Base-by-base conservation (phyloP, 2,329 filamentous ascomycete species). In the Apiospora pterosperma region DNA sequence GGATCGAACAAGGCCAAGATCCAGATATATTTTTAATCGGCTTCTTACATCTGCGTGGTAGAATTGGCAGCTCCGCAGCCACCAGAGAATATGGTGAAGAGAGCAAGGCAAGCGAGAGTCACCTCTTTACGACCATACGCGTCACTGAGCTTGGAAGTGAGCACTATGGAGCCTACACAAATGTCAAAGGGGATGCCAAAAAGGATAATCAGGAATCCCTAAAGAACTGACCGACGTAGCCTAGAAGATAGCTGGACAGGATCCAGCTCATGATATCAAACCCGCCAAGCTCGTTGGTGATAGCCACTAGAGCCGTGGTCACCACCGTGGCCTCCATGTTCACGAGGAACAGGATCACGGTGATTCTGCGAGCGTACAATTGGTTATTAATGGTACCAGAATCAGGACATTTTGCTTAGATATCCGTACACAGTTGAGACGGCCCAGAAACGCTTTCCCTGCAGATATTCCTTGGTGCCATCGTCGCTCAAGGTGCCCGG, bases 71-170 rank as follows among this genome's bases (percentile, higher is more conserved):
- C 61, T 3, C 62, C 41, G 41, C 64, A 65, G 19, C 28, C 64
- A 4, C 4, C 64, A 12, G 64, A 65, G 34, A 63, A 63, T 25
- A 63, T 23, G 16, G 39, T 44, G 41, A 63, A 65, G 8, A 23
- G n/a, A 10, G 61, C 4, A 19, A 65, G 6, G 8, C 21, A 28
- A 10, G 61, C 4, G 23, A 65, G 6, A 21, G 60, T 21, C 10
- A 21, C 23, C 16, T 16, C 6, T 25, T 65, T 65, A 10, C 64
- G 25, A 16, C 64, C 64, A 34, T 42, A n/a, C 1, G 63, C 28
- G 42, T 65, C 64, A 23, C 64, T 65, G 3, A 65, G 23, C 36
- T 65, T 65, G 36, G 64, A 5, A 28, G 21, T 39, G 6, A 65
- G 42, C 55, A 65, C 39, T 8, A 63, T 21, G 5, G 19, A 21